Percentiles rank a stretch among this genome's conserved stretches.
Conservation (phyloP, 2,329 filamentous ascomycete genomes). For the Colletotrichum cordylinicola region DNA sequence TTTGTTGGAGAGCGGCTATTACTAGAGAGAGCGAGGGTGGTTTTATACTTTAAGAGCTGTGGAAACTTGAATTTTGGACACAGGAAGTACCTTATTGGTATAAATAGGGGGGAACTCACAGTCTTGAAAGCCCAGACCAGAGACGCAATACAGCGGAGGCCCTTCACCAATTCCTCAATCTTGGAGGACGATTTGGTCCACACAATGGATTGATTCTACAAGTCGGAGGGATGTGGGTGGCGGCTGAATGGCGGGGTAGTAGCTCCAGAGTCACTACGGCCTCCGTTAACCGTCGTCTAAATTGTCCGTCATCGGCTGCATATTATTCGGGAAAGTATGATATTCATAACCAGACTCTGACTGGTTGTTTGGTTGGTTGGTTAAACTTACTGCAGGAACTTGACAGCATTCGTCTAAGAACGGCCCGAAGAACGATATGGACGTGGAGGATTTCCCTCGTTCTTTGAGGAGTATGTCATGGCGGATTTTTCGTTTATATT, state of each 20-base stretch:
- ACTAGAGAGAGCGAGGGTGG: background rate
- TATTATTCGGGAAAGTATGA: rapidly evolving
- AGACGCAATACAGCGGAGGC: background rate
- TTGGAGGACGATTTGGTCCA: background rate
- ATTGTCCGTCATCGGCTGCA: rapidly evolving
- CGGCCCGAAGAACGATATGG: background rate
- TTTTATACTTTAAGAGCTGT: background rate
- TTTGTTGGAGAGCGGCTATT: background rate
- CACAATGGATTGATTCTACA: rapidly evolving
- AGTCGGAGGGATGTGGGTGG: background rate
- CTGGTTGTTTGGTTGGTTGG: background rate
- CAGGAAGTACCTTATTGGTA: rapidly evolving
- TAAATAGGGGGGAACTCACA: background rate
- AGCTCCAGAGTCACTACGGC: rapidly evolving
- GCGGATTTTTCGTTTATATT: background rate
- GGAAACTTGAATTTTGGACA: background rate
- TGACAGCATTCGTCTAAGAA: background rate
- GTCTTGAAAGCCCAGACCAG: background rate
- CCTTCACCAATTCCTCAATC: background rate
- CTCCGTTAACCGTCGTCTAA: rapidly evolving
- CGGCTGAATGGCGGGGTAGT: rapidly evolving
- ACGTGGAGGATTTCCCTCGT: background rate
- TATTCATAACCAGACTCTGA: rapidly evolving
- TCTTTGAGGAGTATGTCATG: background rate
- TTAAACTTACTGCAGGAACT: rapidly evolving